phyloP scores from a whole-genome alignment of 2,329 filamentous ascomycete genomes.

The Calonectria hawksworthii region DNA sequence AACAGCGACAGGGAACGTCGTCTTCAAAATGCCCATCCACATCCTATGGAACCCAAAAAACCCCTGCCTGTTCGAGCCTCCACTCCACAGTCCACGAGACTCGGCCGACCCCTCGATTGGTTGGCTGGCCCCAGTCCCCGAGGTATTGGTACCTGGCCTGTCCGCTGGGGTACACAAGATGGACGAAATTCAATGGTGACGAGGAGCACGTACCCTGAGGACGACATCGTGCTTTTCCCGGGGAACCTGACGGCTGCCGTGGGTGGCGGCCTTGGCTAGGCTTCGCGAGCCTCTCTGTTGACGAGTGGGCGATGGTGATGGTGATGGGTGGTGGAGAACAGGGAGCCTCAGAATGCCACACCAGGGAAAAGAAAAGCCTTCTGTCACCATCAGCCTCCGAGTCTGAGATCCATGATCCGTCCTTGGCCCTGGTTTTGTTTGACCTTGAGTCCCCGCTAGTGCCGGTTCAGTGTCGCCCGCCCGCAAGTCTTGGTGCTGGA shows the following conservation, averaged over 20 bases:
- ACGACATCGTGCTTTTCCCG: neutral
- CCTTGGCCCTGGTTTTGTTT: slow-evolving; percentile 40
- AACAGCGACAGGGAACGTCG: slow-evolving; percentile 24
- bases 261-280: neutral
- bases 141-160: slow-evolving; percentile 42
- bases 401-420: slow-evolving; percentile 35
- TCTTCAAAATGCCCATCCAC: slow-evolving; percentile 38
- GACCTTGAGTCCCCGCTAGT: slow-evolving; percentile 35
- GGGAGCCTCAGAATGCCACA: neutral
- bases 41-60: slow-evolving; percentile 23
- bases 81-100: slow-evolving; percentile 44
- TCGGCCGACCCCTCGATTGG: slow-evolving; percentile 44
- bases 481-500: slow-evolving; percentile 24
- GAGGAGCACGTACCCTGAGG: slow-evolving; percentile 5
- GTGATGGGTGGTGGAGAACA: neutral
- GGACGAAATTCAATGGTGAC: slow-evolving; percentile 25
- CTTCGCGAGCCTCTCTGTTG: neutral
- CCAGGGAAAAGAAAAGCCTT: slow-evolving; percentile 1
- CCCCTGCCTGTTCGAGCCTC: slow-evolving; percentile 44
- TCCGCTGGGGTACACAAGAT: slow-evolving; percentile 23
- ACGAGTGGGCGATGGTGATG: neutral
- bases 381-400: slow-evolving; percentile 14
- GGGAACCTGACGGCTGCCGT: neutral
- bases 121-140: slow-evolving; percentile 32
- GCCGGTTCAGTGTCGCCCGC: slow-evolving; percentile 39